phyloP scores from a whole-genome alignment of 2,329 filamentous ascomycete genomes.

The Cephalotrichum gorgonifer region DNA sequence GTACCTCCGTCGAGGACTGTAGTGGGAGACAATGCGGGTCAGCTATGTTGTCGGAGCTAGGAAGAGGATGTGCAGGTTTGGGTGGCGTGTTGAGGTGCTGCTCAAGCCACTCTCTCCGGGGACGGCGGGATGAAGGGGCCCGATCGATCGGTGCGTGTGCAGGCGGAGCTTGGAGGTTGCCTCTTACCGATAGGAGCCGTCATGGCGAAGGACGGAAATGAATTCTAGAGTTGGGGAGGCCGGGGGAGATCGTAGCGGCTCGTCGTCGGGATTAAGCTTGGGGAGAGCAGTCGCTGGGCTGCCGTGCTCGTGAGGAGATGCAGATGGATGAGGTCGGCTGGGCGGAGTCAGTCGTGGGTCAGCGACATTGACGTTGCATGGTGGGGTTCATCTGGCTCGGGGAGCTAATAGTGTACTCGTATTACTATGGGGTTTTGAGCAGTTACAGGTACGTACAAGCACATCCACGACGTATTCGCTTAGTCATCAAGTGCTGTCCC shows the following conservation, averaged over 20 bases:
- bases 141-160: not conserved
- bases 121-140: conserved; percentile 5
- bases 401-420: too few species aligned
- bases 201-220: not conserved
- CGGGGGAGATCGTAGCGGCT: not conserved
- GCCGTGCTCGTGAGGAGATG: not conserved
- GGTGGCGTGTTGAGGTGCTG: too few species aligned
- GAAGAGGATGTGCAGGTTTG: conserved; percentile 4
- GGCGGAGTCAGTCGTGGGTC: not conserved
- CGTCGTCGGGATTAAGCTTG: not conserved
- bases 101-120: too few species aligned
- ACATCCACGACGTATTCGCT: too few species aligned
- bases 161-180: not conserved
- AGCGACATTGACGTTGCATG: not conserved
- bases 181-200: conserved; percentile 5
- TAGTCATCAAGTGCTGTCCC: too few species aligned
- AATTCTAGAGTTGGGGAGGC: not conserved
- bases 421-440: too few species aligned
- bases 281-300: not conserved
- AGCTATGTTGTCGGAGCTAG: conserved; percentile 9
- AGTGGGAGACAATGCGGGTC: not conserved
- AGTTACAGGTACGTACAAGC: too few species aligned
- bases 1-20: conserved; percentile 98
- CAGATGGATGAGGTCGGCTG: not conserved
- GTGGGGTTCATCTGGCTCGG: not conserved